A percentile compares a stretch with the other conserved stretches of the same genome.
phyloP scores from a whole-genome alignment of 495 filamentous ascomycete species.

The Hypoxylon perforatum region DNA sequence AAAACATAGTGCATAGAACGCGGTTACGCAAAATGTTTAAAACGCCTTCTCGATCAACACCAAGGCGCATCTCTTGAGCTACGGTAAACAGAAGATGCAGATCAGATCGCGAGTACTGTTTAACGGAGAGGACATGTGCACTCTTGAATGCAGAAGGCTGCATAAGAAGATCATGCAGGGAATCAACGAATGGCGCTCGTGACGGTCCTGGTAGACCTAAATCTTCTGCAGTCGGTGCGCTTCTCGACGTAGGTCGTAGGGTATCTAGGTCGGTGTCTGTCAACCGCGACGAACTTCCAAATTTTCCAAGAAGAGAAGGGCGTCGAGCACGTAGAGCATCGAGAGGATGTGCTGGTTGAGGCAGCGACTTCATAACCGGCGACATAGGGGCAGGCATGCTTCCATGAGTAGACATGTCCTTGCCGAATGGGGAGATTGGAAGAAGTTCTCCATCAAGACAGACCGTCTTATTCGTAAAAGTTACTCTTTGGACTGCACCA shows the following conservation, averaged over 20 bases:
- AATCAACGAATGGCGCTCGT: conserved; percentile 46
- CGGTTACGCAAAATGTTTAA: conserved; percentile 87
- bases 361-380: conserved; percentile 63
- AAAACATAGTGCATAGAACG: conserved; percentile 92
- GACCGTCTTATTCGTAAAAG: conserved; percentile 79
- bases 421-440: conserved; percentile 67
- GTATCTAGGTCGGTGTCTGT: conserved; percentile 37
- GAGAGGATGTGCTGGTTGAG: conserved; percentile 50
- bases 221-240: conserved; percentile 55
- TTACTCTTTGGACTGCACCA: conserved; percentile 80
- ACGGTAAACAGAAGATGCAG: conserved; percentile 94
- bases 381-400: conserved; percentile 66
- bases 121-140: conserved; percentile 87
- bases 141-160: conserved; percentile 83
- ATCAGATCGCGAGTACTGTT: conserved; percentile 85
- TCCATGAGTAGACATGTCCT: conserved; percentile 80
- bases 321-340: conserved; percentile 62
- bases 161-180: conserved; percentile 74
- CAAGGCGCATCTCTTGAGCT: conserved; percentile 94
- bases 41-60: conserved; percentile 88
- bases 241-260: conserved; percentile 31
- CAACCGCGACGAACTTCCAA: conserved; percentile 42
- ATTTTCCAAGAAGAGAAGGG: conserved; percentile 48
- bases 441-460: conserved; percentile 78
- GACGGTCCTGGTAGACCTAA: conserved; percentile 63